phyloP scores from a whole-genome alignment of 2,329 filamentous ascomycete species.

The Fusarium ambrosium region DNA sequence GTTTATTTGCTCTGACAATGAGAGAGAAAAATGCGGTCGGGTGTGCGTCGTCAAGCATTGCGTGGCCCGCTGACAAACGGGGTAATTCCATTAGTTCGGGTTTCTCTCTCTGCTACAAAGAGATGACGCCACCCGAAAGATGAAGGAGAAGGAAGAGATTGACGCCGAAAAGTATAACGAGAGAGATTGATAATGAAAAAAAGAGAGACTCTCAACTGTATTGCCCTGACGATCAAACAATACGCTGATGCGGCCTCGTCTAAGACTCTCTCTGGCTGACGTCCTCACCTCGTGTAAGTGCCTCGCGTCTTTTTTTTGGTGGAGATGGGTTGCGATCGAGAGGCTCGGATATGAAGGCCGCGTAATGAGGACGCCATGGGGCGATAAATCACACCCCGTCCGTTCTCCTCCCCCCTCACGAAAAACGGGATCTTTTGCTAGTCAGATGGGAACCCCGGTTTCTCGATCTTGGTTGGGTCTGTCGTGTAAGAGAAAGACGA shows the following conservation, averaged over 20 bases:
- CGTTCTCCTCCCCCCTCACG: neutral
- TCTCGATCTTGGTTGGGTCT: neutral
- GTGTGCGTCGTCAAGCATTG: conserved; percentile 53
- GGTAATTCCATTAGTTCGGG: conserved; percentile 44
- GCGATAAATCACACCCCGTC: neutral
- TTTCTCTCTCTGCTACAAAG: conserved; percentile 18
- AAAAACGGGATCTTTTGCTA: conserved; percentile 3
- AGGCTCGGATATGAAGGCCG: conserved; percentile 20
- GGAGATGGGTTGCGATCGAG: neutral
- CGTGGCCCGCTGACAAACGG: conserved; percentile 50
- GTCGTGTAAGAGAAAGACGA: neutral
- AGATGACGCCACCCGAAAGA: conserved; percentile 40
- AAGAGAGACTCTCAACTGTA: neutral
- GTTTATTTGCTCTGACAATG: conserved; percentile 20
- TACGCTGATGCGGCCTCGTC: neutral
- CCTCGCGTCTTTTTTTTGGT: conserved; percentile 5
- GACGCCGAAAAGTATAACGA: neutral
- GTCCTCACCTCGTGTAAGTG: conserved; percentile 19
- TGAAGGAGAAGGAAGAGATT: neutral
- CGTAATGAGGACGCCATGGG: conserved; percentile 24
- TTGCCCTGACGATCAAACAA: neutral
- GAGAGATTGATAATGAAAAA: neutral
- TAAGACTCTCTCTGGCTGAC: neutral
- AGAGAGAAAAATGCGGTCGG: conserved; percentile 13
- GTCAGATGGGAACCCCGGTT: neutral